Evolutionary conservation across 345 rosid species (phyloP).

Genomic region (Euclidium syriacum): DNA sequence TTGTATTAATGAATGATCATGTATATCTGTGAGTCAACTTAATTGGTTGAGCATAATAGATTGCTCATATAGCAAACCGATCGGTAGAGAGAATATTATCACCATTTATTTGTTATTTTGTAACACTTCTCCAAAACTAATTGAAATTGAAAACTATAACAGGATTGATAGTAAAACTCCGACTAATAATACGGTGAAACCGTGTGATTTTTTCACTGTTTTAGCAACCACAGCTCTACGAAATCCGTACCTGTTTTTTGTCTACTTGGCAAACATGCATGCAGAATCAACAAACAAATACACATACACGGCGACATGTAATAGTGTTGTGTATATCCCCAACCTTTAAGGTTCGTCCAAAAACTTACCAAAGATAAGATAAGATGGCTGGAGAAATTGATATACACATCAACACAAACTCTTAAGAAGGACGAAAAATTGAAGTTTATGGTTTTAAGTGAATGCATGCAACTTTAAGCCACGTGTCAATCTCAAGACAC

Average conservation of each 20-base stretch:
- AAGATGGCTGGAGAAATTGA: not conserved
- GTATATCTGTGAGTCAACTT: too few relatives aligned
- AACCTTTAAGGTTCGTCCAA: conserved; percentile 12
- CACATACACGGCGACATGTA: not conserved
- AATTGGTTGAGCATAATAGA: too few relatives aligned
- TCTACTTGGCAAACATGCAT: conserved; percentile 31
- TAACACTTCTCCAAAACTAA: too few relatives aligned
- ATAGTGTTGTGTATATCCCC: not conserved
- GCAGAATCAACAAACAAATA: not conserved
- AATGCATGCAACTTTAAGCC: conserved; percentile 26
- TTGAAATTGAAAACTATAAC: too few relatives aligned
- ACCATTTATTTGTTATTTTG: too few relatives aligned
- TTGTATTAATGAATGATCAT: too few relatives aligned
- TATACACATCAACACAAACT: conserved; percentile 3
- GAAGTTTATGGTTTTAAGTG: conserved; percentile 13
- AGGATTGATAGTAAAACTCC: too few relatives aligned
- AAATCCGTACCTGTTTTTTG: not conserved
- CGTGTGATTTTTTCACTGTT: not conserved
- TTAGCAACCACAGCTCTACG: not conserved
- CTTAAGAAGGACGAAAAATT: not conserved
- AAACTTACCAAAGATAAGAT: conserved; percentile 16
- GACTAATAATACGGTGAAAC: not conserved
- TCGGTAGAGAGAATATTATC: too few relatives aligned
- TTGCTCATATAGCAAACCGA: too few relatives aligned
- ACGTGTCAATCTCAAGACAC: conserved; percentile 28